A percentile compares a stretch with the other conserved stretches of the same genome.
These are phyloP conservation scores for Rutstroemia sp. DNA, from an alignment of 2,329 filamentous ascomycete genomes.

Conservation along the genomic window DNA sequence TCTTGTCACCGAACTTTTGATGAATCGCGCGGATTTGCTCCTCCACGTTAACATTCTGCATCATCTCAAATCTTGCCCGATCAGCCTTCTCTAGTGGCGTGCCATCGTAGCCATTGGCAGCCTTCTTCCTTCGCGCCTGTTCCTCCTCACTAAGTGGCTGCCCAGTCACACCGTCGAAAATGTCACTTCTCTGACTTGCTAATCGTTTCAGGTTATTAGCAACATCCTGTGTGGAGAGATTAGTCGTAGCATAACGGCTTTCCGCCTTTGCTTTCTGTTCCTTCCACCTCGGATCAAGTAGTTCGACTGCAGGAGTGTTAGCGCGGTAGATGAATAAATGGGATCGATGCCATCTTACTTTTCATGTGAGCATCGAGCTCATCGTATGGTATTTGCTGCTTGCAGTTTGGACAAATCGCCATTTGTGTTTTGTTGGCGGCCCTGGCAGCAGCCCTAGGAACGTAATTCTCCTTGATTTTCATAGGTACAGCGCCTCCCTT, in stretches of 20 bases:
- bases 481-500: constrained; percentile 62
- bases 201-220: constrained; percentile 94
- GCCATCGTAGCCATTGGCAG: constrained; percentile 60
- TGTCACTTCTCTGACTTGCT: constrained; percentile 77
- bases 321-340: background rate
- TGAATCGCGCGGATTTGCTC: constrained; percentile 73
- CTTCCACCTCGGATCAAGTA: constrained; percentile 91
- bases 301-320: constrained; percentile 52
- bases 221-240: constrained; percentile 77
- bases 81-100: constrained; percentile 51
- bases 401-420: constrained; percentile 86
- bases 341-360: constrained; percentile 43
- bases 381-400: constrained; percentile 76
- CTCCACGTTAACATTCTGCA: constrained; percentile 69
- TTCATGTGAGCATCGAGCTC: constrained; percentile 91
- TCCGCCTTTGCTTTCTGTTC: constrained; percentile 90
- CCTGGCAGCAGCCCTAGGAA: constrained; percentile 72
- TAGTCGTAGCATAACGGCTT: constrained; percentile 75
- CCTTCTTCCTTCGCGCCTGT: constrained; percentile 68
- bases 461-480: constrained; percentile 91
- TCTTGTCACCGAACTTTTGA: constrained; percentile 41
- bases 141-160: constrained; percentile 64
- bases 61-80: constrained; percentile 43
- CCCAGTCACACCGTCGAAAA: constrained; percentile 72
- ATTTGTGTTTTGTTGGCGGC: constrained; percentile 58